Base-by-base conservation (phyloP, 75 land plant genomes). In the Cunninghamia lanceolata region DNA sequence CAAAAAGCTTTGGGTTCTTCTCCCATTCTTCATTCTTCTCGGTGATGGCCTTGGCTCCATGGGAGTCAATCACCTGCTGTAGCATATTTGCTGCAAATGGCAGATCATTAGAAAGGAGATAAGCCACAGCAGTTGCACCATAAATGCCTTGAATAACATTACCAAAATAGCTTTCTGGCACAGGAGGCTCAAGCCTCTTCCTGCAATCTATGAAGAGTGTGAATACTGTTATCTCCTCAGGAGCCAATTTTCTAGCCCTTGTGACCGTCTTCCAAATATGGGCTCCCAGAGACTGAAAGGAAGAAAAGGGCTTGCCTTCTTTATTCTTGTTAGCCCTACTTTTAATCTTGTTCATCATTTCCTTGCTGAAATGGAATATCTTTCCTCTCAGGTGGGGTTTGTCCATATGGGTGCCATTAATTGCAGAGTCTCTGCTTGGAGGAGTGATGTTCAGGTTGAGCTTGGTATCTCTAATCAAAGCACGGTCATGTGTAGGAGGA, bases 121-220 rank as follows among this genome's bases (percentile, higher is more conserved):
- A 13, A 16, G 93, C 95, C 16, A 92, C 89, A 9, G 94, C 91
- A 11, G 93, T 90, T 8, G 70, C 93, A 35, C 94, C 91, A 88
- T 92, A 91, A 9, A 94, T 76, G 39, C 92, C 95, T 66, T 91
- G 93, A 68, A 95, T 92, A 15, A 90, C 87, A 90, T 95, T 94
- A 4, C 96, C 96, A 88, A 94, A 94, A 91, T 94, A 95, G 83
- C 78, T 53, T n/a, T 91, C 90, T 46, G 93, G 92, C 83, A 94
- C 82, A 9, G 95, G 91, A 7, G 95, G 94, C 9, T 87, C 88
- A 25, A 95, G 74, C 77, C 95, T 80, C 53, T 86, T 88, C 39
- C 96, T 91, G 89, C 95, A 92, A 88, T 95, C 95, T 38, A 87
- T 90, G 89, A 94, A 92, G 84, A 94, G 82, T 66, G 91, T 90